Evolutionary conservation across 2,329 filamentous ascomycete species (phyloP).

Genomic region (Hymenoscyphus repandus): DNA sequence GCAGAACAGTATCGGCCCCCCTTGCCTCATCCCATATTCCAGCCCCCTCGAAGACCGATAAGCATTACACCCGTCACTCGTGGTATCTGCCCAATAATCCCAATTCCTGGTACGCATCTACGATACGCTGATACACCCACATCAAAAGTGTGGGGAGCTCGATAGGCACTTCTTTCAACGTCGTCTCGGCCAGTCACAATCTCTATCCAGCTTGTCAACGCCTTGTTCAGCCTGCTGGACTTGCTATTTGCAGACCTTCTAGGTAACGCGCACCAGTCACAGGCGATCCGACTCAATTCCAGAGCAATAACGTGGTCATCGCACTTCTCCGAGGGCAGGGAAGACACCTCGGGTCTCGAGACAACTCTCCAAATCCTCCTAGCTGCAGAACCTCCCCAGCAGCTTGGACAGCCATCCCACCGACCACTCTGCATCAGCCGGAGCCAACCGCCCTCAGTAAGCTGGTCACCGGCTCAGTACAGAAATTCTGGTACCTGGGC

Average conservation of each 20-base stretch:
- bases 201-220: constrained; percentile 10
- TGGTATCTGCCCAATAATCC: background rate
- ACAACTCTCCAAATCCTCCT: constrained; percentile 14
- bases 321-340: constrained; percentile 26
- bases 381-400: constrained; percentile 19
- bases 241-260: constrained; percentile 13
- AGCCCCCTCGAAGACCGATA: constrained; percentile 8
- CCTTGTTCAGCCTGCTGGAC: constrained; percentile 14
- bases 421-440: constrained; percentile 9
- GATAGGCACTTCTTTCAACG: constrained; percentile 16
- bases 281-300: background rate
- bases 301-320: constrained; percentile 14
- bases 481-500: constrained; percentile 23
- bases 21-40: background rate
- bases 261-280: constrained; percentile 3
- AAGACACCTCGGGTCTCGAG: constrained; percentile 10
- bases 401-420: constrained; percentile 3
- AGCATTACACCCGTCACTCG: constrained; percentile 7
- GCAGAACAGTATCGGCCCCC: background rate
- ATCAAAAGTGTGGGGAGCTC: constrained; percentile 17
- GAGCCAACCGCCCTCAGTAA: constrained; percentile 21
- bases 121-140: background rate
- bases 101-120: background rate
- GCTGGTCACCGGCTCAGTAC: constrained; percentile 24
- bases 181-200: constrained; percentile 15